phyloP scores from a whole-genome alignment of 192 early-diverging fungal species.

The Umbelopsis isabellina region DNA sequence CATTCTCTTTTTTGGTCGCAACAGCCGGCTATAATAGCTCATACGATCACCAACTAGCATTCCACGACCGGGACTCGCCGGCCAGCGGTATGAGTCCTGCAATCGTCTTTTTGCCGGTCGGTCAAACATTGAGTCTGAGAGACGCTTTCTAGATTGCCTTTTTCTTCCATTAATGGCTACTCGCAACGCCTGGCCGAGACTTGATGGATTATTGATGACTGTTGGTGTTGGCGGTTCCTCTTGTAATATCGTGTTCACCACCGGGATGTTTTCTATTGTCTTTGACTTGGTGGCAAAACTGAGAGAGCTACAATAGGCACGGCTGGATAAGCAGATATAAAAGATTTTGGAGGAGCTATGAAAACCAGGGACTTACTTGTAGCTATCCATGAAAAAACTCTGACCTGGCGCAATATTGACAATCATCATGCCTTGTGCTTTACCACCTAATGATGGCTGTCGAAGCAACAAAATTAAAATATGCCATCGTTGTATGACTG shows the following conservation, averaged over 20 bases:
- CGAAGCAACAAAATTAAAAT: neutral
- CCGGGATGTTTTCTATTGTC: conserved; percentile 60
- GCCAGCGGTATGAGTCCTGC: neutral
- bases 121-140: conserved; percentile 9
- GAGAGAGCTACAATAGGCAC: conserved; percentile 45
- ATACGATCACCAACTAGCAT: neutral
- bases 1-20: neutral
- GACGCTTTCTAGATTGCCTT: conserved; percentile 46
- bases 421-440: conserved; percentile 66
- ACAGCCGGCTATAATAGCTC: neutral
- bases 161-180: conserved; percentile 38
- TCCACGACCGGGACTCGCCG: neutral
- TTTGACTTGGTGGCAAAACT: conserved; percentile 67
- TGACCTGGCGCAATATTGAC: conserved; percentile 64
- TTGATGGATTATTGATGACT: neutral
- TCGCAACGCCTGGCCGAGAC: conserved; percentile 7
- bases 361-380: conserved; percentile 24
- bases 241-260: conserved; percentile 24
- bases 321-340: neutral
- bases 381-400: conserved; percentile 18
- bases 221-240: neutral
- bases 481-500: neutral
- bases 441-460: conserved; percentile 64
- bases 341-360: neutral
- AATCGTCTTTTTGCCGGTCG: neutral